Base-by-base conservation (phyloP, 495 filamentous ascomycete genomes). In the Lophium mytilinum region DNA sequence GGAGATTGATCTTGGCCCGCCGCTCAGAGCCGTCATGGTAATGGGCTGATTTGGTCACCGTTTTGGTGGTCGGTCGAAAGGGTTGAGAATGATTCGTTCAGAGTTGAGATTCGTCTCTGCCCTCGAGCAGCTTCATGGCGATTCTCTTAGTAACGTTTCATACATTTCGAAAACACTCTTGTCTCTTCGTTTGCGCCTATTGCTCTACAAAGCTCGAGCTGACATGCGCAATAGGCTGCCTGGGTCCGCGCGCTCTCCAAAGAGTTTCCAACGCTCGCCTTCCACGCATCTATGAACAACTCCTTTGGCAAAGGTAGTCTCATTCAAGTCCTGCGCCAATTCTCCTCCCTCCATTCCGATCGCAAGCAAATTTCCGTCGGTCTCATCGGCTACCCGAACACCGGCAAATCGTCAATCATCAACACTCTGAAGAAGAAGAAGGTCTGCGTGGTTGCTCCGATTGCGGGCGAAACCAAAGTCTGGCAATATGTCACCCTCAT, bases 121-220 rank as follows among this genome's bases (percentile, higher is more conserved):
- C 54, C 69, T 48, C 54, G 18, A 12, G 70, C 60, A 69, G 71
- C 71, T 67, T 67, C 55, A 76, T 92, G 82, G 84, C 77, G 78
- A 80, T 81, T 74, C 86, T 96, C 93, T 94, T 97, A 98, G 92
- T 95, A 85, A 87, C 85, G 89, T 87, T 85, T 86, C 91, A 94
- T 81, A 98, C 92, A 98, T 87, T 63, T 60, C 54, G 11, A 30
- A 3, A 30, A 30, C 24, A 30, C 24, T n/a, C n/a, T 30, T 30
- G 3, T 30, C 24, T 30, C 24, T 30, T 3, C 6, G 24, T 30
- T 30, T 30, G 24, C 24, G 24, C 24, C 24, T 30, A 6, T 30
- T 6, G 24, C 24, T 30, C 24, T 30, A 6, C 24, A 30, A 30
- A 30, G 24, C 24, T 30, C 24, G 24, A 30, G 36, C 52, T 52